A percentile compares a stretch with the other conserved stretches of the same genome.
Evolutionary conservation across 2,329 filamentous ascomycete genomes (phyloP).

Genomic region (Fusarium palustre): DNA sequence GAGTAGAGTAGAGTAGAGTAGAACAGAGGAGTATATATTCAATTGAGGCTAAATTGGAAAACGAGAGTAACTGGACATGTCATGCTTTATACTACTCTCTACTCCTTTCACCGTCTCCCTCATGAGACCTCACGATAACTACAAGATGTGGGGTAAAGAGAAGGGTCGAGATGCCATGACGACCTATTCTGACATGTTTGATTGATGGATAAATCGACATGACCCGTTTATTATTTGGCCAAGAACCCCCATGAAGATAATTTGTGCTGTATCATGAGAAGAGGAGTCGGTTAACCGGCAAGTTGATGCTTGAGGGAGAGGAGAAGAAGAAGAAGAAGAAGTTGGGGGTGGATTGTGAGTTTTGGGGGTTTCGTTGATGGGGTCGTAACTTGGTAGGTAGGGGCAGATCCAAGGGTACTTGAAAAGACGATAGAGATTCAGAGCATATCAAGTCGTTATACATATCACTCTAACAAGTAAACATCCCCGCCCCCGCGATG

Average conservation of each 20-base stretch:
- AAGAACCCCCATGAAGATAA: conserved; percentile 29
- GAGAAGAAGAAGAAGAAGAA: conserved; percentile 5
- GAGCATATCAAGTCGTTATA: background rate
- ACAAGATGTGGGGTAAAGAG: conserved; percentile 40
- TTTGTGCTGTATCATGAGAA: conserved; percentile 36
- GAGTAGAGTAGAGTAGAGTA: too few species aligned
- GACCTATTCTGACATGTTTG: conserved; percentile 17
- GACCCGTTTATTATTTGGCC: conserved; percentile 17
- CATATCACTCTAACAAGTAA: conserved; percentile 4
- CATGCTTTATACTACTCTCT: conserved; percentile 40
- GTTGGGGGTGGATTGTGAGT: conserved; percentile 34
- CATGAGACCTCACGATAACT: conserved; percentile 33
- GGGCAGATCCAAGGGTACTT: background rate
- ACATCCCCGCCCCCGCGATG: conserved; percentile 34
- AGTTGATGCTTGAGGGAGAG: conserved; percentile 11
- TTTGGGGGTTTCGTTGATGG: conserved; percentile 9
- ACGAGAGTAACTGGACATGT: conserved; percentile 10
- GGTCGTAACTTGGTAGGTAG: background rate
- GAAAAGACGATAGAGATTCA: fast-evolving
- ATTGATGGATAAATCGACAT: conserved; percentile 43
- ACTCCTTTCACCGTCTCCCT: conserved; percentile 11
- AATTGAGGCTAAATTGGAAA: conserved; percentile 28
- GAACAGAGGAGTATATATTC: background rate
- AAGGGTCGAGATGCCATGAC: conserved; percentile 38
- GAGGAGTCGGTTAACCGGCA: conserved; percentile 18